These are phyloP conservation scores for Nephelium lappaceum DNA, from an alignment of 345 rosid genomes.

Conservation along the genomic window DNA sequence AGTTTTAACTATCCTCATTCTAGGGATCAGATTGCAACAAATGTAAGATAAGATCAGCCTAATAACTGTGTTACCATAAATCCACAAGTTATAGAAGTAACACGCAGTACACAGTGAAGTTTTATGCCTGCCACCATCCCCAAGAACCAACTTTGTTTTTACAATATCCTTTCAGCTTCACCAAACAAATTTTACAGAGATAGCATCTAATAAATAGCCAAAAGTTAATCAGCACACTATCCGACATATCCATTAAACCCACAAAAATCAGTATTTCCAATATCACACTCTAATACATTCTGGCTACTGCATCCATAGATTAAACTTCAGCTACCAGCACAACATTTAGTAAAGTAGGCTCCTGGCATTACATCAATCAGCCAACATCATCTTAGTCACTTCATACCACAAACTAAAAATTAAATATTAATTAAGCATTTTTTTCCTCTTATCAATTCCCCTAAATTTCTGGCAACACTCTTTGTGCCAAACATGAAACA, in stretches of 20 bases:
- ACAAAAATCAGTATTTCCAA: conserved; percentile 15
- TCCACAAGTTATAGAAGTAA: conserved; percentile 10
- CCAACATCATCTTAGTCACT: conserved; percentile 13
- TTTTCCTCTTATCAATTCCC: conserved; percentile 17
- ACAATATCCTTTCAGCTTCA: conserved; percentile 11
- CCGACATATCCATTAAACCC: conserved; percentile 12
- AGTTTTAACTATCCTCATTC: conserved; percentile 12
- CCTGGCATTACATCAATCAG: neutral
- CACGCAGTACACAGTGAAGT: neutral
- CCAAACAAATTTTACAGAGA: conserved; percentile 2
- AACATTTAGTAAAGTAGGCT: neutral
- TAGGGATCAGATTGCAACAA: conserved; percentile 15
- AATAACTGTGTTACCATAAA: conserved; percentile 7
- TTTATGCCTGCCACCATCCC: neutral
- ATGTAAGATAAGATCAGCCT: conserved; percentile 23
- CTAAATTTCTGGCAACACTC: conserved; percentile 21
- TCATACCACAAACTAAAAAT: conserved; percentile 12
- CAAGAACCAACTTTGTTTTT: conserved; percentile 4
- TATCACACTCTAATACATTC: conserved; percentile 5
- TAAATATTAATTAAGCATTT: neutral
- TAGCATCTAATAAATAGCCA: conserved; percentile 6
- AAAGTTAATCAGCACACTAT: conserved; percentile 5
- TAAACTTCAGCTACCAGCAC: neutral
- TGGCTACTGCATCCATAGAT: conserved; percentile 9
- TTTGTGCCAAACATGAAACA: conserved; percentile 1